phyloP scores from a whole-genome alignment of 495 filamentous ascomycete genomes.

The Rostrohypoxylon terebratum region DNA sequence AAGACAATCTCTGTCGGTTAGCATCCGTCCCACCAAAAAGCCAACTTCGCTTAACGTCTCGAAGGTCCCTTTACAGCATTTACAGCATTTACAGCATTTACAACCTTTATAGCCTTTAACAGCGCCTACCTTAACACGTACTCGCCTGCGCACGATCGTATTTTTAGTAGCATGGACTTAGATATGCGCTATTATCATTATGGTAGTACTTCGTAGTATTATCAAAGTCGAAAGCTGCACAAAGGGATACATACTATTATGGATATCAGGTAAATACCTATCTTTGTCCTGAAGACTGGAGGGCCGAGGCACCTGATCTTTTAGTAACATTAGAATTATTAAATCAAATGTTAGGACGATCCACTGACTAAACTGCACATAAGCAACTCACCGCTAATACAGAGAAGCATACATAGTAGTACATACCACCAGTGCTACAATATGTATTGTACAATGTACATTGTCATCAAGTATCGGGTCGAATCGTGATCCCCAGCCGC shows the following conservation, averaged over 20 bases:
- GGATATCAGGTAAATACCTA: not conserved
- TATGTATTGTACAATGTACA: too few relatives aligned
- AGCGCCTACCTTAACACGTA: not conserved
- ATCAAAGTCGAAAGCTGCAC: not conserved
- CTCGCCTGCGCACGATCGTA: not conserved
- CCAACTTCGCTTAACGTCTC: conserved; percentile 37
- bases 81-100: conserved; percentile 2
- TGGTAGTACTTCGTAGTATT: not conserved
- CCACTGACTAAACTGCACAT: not conserved
- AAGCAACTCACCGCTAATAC: not conserved
- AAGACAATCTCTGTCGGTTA: conserved; percentile 20
- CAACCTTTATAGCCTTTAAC: too few relatives aligned
- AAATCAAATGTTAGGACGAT: too few relatives aligned
- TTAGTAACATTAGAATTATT: too few relatives aligned
- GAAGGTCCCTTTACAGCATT: conserved; percentile 6
- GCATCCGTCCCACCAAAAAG: conserved; percentile 22
- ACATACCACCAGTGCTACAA: not conserved
- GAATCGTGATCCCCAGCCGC: conserved; percentile 17
- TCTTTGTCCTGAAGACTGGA: not conserved
- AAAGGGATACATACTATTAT: not conserved
- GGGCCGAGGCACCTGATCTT: too few relatives aligned
- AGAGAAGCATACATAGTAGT: too few relatives aligned
- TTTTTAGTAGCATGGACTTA: not conserved
- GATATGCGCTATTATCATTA: too few relatives aligned
- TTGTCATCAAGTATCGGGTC: conserved; percentile 7